Conservation (phyloP, 345 rosid species). For the Raphanus sativus region DNA sequence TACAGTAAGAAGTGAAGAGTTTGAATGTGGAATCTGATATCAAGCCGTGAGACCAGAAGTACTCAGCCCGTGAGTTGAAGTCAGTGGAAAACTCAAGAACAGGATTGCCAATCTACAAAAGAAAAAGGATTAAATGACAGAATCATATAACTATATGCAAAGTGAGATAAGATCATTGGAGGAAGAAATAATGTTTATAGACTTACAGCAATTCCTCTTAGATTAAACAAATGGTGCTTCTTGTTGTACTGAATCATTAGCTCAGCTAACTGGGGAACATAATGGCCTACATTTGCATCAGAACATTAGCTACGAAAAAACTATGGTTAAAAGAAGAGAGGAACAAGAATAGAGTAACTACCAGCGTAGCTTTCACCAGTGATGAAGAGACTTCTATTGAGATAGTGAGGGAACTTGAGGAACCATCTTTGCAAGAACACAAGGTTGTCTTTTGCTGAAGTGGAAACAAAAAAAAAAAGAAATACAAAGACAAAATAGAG, state of each 20-base stretch:
- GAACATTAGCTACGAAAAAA: neutral
- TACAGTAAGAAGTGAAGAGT: slow-evolving; percentile 80
- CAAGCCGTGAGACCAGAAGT: slow-evolving; percentile 97
- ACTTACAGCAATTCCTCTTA: slow-evolving; percentile 95
- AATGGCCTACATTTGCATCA: slow-evolving; percentile 52
- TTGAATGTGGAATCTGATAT: slow-evolving; percentile 86
- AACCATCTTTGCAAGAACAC: slow-evolving; percentile 89
- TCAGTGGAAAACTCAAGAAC: slow-evolving; percentile 84
- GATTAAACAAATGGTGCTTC: slow-evolving; percentile 69
- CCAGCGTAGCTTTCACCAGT: slow-evolving; percentile 99
- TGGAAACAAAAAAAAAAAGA: neutral
- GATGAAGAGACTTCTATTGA: slow-evolving; percentile 79
- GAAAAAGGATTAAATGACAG: slow-evolving; percentile 14
- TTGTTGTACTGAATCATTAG: slow-evolving; percentile 79
- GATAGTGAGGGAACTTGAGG: slow-evolving; percentile 81
- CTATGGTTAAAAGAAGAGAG: neutral
- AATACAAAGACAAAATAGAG: slow-evolving; percentile 32
- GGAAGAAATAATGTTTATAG: neutral
- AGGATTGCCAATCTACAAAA: slow-evolving; percentile 85
- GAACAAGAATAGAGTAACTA: slow-evolving; percentile 30
- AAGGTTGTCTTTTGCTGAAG: slow-evolving; percentile 85
- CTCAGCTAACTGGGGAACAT: slow-evolving; percentile 87
- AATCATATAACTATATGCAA: neutral
- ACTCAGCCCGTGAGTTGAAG: slow-evolving; percentile 92
- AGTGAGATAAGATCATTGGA: neutral